These are phyloP conservation scores for Mucor racemosus DNA, from an alignment of 371 early-diverging fungal species.

Conservation along the genomic window DNA sequence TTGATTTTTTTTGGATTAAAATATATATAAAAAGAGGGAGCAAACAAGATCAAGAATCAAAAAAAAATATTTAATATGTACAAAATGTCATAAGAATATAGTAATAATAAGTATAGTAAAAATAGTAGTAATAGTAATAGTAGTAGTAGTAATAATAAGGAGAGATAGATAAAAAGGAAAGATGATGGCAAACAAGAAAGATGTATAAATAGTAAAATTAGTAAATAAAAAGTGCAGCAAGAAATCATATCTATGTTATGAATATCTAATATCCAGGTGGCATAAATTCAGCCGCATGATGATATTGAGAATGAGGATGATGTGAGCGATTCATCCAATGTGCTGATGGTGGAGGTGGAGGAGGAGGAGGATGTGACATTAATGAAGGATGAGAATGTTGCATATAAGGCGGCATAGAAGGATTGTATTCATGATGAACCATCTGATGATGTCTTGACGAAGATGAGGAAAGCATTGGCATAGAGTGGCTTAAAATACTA, in stretches of 20 bases:
- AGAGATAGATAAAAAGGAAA: background rate
- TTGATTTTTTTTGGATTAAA: background rate
- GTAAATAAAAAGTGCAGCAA: background rate
- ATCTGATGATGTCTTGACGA: background rate
- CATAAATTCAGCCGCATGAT: slow-evolving; percentile 15
- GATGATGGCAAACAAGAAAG: background rate
- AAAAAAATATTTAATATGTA: slow-evolving; percentile 6
- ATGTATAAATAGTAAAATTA: background rate
- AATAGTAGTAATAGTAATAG: background rate
- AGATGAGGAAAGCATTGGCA: background rate
- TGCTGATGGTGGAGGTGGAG: slow-evolving; percentile 7
- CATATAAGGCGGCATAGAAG: slow-evolving; percentile 22
- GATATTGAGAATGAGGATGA: background rate
- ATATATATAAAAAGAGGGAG: background rate
- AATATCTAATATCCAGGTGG: slow-evolving; percentile 10
- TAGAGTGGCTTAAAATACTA: slow-evolving; percentile 11
- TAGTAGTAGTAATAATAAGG: background rate
- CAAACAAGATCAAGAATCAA: background rate
- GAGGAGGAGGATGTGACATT: slow-evolving; percentile 6
- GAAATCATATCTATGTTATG: background rate
- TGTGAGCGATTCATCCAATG: slow-evolving; percentile 12
- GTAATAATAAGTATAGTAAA: background rate
- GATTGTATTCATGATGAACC: slow-evolving; percentile 10
- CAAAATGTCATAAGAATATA: background rate
- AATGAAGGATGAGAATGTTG: slow-evolving; percentile 12